phyloP scores from a whole-genome alignment of 768 basidiomycete genomes.

The Mycena rebaudengoi region DNA sequence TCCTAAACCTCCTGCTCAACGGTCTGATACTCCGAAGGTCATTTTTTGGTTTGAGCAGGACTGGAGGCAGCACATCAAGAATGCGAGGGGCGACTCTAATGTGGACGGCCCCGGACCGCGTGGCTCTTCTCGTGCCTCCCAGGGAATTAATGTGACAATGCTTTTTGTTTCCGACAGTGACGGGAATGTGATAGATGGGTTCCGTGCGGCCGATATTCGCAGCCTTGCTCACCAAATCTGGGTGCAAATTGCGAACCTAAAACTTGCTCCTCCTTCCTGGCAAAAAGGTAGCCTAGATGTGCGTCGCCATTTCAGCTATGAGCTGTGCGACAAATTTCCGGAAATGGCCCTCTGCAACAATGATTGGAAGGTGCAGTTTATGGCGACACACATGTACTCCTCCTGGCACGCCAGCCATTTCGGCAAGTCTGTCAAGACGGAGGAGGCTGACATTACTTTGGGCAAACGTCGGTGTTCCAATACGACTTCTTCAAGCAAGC shows the following conservation, averaged over 20 bases:
- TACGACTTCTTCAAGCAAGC: not conserved
- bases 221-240: not conserved
- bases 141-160: conserved; percentile 2
- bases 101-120: not conserved
- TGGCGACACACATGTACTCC: conserved; percentile 3
- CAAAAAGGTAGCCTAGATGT: not conserved
- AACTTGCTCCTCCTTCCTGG: not conserved
- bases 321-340: not conserved
- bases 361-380: conserved; percentile 12
- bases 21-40: too few species aligned
- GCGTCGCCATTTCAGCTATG: not conserved
- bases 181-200: not conserved
- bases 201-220: not conserved
- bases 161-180: not conserved
- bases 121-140: not conserved
- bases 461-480: not conserved
- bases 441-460: not conserved
- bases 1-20: too few species aligned
- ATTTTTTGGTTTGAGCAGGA: too few species aligned
- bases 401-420: not conserved
- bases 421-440: not conserved
- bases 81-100: not conserved
- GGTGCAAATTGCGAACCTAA: not conserved
- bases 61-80: too few species aligned
- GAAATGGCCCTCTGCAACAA: conserved; percentile 9